Evolutionary conservation across 2,329 filamentous ascomycete species (phyloP).

Genomic region (Aspergillus quadrilineatus): DNA sequence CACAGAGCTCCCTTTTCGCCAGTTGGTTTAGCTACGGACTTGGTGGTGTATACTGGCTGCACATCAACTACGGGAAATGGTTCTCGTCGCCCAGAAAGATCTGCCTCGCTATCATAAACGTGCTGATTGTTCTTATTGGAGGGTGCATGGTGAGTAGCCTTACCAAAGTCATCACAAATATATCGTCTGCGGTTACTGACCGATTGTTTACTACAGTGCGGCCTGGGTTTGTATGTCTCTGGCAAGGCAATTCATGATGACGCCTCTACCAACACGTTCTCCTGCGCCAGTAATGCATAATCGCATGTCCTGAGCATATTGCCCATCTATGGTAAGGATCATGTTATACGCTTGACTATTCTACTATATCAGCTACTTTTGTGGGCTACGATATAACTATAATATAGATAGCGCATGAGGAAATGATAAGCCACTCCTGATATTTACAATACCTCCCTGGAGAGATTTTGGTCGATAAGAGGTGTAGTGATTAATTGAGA

Average conservation of each 20-base stretch:
- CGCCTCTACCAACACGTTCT: conserved; percentile 11
- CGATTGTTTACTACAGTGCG: conserved; percentile 2
- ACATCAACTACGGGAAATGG: conserved; percentile 15
- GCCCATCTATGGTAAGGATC: too few relatives aligned
- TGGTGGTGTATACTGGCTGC: conserved; percentile 17
- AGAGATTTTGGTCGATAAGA: too few relatives aligned
- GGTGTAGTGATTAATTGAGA: too few relatives aligned
- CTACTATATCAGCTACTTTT: too few relatives aligned
- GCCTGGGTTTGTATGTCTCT: conserved; percentile 17
- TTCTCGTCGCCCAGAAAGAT: conserved; percentile 13
- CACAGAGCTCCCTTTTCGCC: conserved; percentile 5
- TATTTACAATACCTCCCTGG: too few relatives aligned
- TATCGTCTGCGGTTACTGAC: not conserved
- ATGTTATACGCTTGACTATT: too few relatives aligned
- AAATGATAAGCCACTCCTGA: too few relatives aligned
- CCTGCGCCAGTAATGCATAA: conserved; percentile 8
- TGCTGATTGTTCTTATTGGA: conserved; percentile 10
- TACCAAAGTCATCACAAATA: not conserved
- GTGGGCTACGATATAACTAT: too few relatives aligned
- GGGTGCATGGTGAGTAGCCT: conserved; percentile 12
- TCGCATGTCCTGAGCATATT: too few relatives aligned
- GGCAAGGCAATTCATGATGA: conserved; percentile 18
- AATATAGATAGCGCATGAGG: too few relatives aligned
- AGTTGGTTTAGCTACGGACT: conserved; percentile 16
- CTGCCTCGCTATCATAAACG: conserved; percentile 11